These are phyloP conservation scores for Cymbidium sinense DNA, from an alignment of 106 monocot species.

Conservation along the genomic window DNA sequence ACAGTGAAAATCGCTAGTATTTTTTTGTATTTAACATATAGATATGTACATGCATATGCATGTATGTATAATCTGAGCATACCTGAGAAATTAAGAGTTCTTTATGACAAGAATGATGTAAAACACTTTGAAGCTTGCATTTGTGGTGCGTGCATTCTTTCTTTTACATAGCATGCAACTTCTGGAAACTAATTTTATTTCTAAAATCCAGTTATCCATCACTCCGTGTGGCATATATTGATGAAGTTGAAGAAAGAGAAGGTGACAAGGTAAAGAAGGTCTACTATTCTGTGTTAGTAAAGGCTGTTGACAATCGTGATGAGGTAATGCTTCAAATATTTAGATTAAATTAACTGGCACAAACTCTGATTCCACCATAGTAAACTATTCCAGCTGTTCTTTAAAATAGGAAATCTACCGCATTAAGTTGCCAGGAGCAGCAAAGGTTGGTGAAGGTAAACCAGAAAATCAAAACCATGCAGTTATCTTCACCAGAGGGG, in stretches of 20 bases:
- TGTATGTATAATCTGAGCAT: no score
- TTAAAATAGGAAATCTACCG: constrained; percentile 82
- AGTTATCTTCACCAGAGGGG: constrained; percentile 89
- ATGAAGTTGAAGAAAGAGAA: no score
- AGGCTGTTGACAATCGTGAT: constrained; percentile 94
- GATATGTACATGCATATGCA: constrained; percentile 49
- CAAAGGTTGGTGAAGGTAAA: constrained; percentile 93
- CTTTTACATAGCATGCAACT: background rate
- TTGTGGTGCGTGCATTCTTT: no score
- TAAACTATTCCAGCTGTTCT: background rate
- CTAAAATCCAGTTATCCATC: constrained; percentile 64
- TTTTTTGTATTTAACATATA: no score
- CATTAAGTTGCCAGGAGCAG: constrained; percentile 84
- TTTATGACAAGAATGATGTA: no score
- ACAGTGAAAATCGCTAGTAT: no score
- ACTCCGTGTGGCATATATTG: no score
- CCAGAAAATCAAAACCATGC: no score
- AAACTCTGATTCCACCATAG: background rate
- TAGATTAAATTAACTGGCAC: background rate
- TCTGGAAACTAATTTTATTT: background rate
- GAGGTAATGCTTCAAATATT: constrained; percentile 45
- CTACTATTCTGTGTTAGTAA: no score
- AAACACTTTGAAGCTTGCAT: no score
- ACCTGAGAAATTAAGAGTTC: no score
- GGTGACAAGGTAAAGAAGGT: no score